Base-by-base conservation (phyloP, 176 grass and related monocot species). In the Pontederia crassipes region DNA sequence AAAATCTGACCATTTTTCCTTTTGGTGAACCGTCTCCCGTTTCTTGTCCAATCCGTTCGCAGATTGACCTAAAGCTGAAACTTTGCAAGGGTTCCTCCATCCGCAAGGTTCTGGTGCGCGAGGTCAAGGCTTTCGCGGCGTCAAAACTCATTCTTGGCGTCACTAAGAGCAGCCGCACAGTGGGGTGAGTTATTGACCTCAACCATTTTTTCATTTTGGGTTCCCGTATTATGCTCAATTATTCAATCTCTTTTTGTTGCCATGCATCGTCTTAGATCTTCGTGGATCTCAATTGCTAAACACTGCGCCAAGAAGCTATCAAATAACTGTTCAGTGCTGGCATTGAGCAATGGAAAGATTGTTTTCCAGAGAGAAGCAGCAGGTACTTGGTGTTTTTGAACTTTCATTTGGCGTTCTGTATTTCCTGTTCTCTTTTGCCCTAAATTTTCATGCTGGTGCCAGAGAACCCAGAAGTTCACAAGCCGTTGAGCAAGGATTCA, bases 1-100 rank as follows among this genome's bases (percentile, higher is more conserved):
- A 40, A 40, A 40, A 40, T 4, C 6, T 40, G 32, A 40, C 32
- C 32, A 4, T 40, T 40, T 56, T 57, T 47, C 35, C 10, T 9
- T 5, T 10, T 54, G 10, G 16, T 10, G 8, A 45, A 11, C 15
- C 24, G 45, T 11, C 6, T 12, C 48, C 10, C 18, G 62, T 66
- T 17, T 55, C 73, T 65, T 28, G 46, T 48, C 48, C 35, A 6
- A 12, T 49, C 3, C 47, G 52, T 75, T 28, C 11, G 46, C 83
- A 98, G 94, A 86, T 98, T 75, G 74, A 98, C 62, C 75, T 98
- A 2, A 98, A 89, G 71, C 57, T 98, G 45, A 93, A 98, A 73
- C 83, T 98, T 76, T 98, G 88, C 77, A 98, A 79, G 80, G 88
- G 78, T 18, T 81, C 85, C 0, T 98, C 94, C 8, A 74, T 85